These are phyloP conservation scores for Teratosphaeriaceae sp. DNA, from an alignment of 2,329 filamentous ascomycete species.

Conservation along the genomic window DNA sequence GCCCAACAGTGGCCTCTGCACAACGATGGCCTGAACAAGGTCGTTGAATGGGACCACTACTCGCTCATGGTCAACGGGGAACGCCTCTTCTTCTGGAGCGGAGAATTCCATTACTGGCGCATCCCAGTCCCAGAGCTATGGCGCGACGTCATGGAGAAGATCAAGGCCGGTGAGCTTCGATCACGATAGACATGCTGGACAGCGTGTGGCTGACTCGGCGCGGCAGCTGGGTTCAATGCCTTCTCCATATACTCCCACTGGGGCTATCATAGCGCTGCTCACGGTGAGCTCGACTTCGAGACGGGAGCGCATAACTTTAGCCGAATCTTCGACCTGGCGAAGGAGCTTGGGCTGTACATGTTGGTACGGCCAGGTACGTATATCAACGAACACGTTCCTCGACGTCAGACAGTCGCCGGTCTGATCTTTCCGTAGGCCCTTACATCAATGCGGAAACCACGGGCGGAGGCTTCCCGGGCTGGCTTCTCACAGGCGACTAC, in stretches of 20 bases:
- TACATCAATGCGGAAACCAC: constrained; percentile 59
- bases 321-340: constrained; percentile 46
- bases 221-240: constrained; percentile 29
- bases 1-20: constrained; percentile 39
- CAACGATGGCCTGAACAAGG: constrained; percentile 38
- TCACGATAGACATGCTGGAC: neutral
- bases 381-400: no score
- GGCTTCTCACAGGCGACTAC: constrained; percentile 56
- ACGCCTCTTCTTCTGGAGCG: constrained; percentile 46
- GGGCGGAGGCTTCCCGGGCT: constrained; percentile 54
- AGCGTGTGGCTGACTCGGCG: constrained; percentile 42
- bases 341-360: constrained; percentile 49
- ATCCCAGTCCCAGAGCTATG: constrained; percentile 46
- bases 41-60: constrained; percentile 50
- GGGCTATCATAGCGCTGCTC: constrained; percentile 33
- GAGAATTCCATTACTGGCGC: constrained; percentile 50
- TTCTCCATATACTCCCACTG: constrained; percentile 23
- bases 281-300: constrained; percentile 1
- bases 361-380: constrained; percentile 54
- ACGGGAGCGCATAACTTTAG: neutral
- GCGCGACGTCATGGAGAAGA: constrained; percentile 47
- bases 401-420: no score
- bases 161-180: constrained; percentile 35
- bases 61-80: constrained; percentile 47
- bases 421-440: no score